Conservation (phyloP, 2,329 filamentous ascomycete genomes). For the Orbilia quercus region DNA sequence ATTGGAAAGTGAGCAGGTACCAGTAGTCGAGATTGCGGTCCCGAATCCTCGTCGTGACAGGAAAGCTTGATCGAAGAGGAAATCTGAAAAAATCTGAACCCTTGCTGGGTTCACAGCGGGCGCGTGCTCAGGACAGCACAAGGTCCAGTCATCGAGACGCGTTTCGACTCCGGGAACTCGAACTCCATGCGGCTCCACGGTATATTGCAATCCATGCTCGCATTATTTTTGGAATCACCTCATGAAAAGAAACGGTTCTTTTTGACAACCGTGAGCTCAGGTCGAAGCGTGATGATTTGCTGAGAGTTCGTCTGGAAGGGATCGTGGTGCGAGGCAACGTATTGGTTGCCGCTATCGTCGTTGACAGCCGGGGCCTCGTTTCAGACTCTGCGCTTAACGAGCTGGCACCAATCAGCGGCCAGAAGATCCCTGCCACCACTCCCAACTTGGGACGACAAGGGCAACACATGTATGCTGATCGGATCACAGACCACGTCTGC, state of each 20-base stretch:
- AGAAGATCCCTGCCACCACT: slow-evolving; percentile 34
- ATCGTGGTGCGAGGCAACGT: slow-evolving; percentile 48
- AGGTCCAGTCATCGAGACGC: slow-evolving; percentile 52
- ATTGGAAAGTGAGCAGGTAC: slow-evolving; percentile 37
- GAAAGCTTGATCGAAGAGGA: slow-evolving; percentile 14
- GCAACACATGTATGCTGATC: slow-evolving; percentile 27
- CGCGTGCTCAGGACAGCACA: slow-evolving; percentile 47
- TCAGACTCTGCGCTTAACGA: slow-evolving; percentile 45
- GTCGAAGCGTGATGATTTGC: slow-evolving; percentile 45
- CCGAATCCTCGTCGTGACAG: slow-evolving; percentile 27
- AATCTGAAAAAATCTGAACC: slow-evolving; percentile 6
- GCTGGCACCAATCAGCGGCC: slow-evolving; percentile 37
- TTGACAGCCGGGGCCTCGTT: slow-evolving; percentile 14
- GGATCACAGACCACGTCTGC: not conserved
- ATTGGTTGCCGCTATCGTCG: slow-evolving; percentile 51
- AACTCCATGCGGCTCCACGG: slow-evolving; percentile 38
- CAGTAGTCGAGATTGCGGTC: slow-evolving; percentile 53
- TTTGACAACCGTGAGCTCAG: slow-evolving; percentile 34
- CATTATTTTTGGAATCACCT: slow-evolving; percentile 45
- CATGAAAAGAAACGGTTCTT: slow-evolving; percentile 22
- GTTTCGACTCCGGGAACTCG: slow-evolving; percentile 43
- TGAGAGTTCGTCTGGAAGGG: slow-evolving; percentile 29
- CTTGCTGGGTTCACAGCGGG: slow-evolving; percentile 35
- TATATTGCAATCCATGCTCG: slow-evolving; percentile 14
- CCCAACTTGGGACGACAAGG: slow-evolving; percentile 50